A percentile compares a stretch with the other conserved stretches of the same genome.
These are phyloP conservation scores for Solanum lignicaule DNA, from an alignment of 257 asterid species.

Conservation along the genomic window DNA sequence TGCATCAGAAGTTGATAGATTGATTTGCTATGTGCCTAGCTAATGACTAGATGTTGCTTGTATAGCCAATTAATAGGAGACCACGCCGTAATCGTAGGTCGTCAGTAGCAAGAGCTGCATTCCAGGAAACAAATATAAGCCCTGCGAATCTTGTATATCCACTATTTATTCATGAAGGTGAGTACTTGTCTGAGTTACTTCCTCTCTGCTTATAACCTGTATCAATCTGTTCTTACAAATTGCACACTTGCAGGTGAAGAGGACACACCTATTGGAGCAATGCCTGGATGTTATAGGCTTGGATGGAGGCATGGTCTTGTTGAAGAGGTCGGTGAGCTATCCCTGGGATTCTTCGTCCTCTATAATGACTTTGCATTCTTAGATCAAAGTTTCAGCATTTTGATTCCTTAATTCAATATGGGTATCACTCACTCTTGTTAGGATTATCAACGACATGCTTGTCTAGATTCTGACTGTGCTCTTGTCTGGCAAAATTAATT, in stretches of 20 bases:
- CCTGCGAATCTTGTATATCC: constrained; percentile 96
- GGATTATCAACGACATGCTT: neutral
- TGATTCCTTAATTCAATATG: neutral
- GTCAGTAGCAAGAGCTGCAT: constrained; percentile 66
- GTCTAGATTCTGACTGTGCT: neutral
- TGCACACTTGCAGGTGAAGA: constrained; percentile 60
- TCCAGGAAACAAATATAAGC: constrained; percentile 79
- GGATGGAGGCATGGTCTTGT: constrained; percentile 98
- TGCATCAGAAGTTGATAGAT: neutral
- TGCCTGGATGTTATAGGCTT: constrained; percentile 98
- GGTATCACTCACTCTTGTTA: neutral
- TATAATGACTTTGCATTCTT: neutral
- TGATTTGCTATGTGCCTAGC: neutral
- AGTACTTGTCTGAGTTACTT: neutral
- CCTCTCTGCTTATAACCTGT: neutral
- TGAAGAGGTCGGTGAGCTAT: constrained; percentile 58
- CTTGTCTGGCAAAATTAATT: neutral
- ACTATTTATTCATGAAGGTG: constrained; percentile 94
- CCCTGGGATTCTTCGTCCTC: constrained; percentile 3
- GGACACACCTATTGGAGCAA: constrained; percentile 95
- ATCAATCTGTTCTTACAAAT: neutral
- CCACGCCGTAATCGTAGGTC: constrained; percentile 91
- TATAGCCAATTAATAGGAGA: constrained; percentile 53
- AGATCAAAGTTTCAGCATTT: neutral
- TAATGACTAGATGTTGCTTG: constrained; percentile 6